Conservation (phyloP, 2,329 filamentous ascomycete species). For the Alternaria gaisen region DNA sequence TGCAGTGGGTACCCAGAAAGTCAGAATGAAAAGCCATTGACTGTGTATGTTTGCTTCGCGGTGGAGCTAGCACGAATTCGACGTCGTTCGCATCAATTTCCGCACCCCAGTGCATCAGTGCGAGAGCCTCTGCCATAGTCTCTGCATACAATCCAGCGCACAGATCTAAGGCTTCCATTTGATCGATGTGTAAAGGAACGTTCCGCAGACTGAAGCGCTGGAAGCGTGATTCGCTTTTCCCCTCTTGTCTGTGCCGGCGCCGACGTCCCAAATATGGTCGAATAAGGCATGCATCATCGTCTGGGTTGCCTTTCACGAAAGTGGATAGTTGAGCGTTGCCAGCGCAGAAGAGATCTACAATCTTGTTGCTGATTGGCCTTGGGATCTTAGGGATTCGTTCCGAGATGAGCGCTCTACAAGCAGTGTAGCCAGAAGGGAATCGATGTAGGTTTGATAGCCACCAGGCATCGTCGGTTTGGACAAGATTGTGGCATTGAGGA, state of each 20-base stretch:
- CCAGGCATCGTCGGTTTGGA: constrained; percentile 17
- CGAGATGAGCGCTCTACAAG: constrained; percentile 22
- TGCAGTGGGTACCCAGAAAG: constrained; percentile 17
- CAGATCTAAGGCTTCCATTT: constrained; percentile 58
- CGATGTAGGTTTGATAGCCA: constrained; percentile 10
- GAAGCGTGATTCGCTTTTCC: constrained; percentile 25
- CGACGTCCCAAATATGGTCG: constrained; percentile 60
- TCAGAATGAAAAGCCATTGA: constrained; percentile 15
- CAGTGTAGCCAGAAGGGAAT: constrained; percentile 23
- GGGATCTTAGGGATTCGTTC: constrained; percentile 24
- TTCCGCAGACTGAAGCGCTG: constrained; percentile 53
- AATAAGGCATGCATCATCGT: constrained; percentile 58
- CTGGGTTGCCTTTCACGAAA: constrained; percentile 24
- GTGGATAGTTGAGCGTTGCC: constrained; percentile 9
- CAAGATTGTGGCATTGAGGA: constrained; percentile 20
- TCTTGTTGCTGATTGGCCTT: constrained; percentile 17
- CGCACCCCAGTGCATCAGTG: constrained; percentile 61
- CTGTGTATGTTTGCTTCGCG: neutral
- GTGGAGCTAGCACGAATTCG: constrained; percentile 62
- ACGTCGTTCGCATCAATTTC: constrained; percentile 63
- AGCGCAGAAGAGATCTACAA: constrained; percentile 25
- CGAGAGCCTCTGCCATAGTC: constrained; percentile 61
- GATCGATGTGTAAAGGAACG: constrained; percentile 60
- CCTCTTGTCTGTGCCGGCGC: neutral
- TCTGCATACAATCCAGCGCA: constrained; percentile 49